These are phyloP conservation scores for Citrus trifoliata DNA, from an alignment of 345 rosid species.

Conservation along the genomic window DNA sequence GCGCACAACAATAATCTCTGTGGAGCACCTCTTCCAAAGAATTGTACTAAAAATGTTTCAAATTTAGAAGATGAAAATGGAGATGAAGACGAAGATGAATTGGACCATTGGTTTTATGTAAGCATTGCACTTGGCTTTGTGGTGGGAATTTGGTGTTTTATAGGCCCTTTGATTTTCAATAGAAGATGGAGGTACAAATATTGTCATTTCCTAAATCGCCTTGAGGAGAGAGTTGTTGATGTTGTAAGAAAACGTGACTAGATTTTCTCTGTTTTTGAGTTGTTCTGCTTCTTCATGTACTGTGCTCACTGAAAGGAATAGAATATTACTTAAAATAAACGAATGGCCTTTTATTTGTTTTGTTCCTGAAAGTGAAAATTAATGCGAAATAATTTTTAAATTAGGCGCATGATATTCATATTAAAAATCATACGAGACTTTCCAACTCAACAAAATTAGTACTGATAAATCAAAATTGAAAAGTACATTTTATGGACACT, in stretches of 20 bases:
- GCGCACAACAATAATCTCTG: not conserved
- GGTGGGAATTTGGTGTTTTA: too few species aligned
- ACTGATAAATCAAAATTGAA: not conserved
- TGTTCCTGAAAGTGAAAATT: too few species aligned
- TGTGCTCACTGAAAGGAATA: not conserved
- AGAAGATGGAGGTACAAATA: too few species aligned
- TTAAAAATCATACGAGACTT: too few species aligned
- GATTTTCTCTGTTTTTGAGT: not conserved
- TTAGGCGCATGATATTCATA: too few species aligned
- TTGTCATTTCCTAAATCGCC: not conserved
- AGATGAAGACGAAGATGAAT: not conserved
- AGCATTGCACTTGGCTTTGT: too few species aligned
- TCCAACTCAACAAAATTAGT: not conserved
- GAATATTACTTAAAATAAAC: too few species aligned
- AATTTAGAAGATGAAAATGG: not conserved
- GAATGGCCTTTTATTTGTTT: too few species aligned
- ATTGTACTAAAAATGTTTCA: not conserved
- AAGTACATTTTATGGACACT: not conserved
- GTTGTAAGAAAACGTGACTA: not conserved
- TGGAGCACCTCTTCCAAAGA: not conserved
- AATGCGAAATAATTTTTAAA: too few species aligned
- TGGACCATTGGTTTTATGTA: not conserved
- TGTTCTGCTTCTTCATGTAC: not conserved
- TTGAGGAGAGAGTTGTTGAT: not conserved
- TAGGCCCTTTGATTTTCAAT: too few species aligned